Percentiles rank a stretch among this genome's conserved stretches.
phyloP scores from a whole-genome alignment of 805 yeast species.

The Vanderwaltozyma polyspora region DNA sequence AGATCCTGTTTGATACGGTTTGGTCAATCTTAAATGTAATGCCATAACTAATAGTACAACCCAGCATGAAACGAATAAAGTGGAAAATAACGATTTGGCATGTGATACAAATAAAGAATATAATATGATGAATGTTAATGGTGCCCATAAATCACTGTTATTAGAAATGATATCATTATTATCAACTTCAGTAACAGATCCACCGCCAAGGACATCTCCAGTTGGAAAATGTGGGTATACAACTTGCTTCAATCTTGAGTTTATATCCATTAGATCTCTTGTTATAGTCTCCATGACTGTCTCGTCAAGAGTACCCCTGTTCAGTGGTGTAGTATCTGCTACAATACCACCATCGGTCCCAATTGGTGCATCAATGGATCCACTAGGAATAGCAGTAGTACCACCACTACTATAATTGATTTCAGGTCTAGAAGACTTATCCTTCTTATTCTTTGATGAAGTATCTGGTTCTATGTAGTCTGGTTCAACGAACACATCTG shows the following conservation, averaged over 20 bases:
- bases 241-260: slow-evolving; percentile 23
- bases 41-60: slow-evolving; percentile 18
- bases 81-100: slow-evolving; percentile 22
- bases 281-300: slow-evolving; percentile 19
- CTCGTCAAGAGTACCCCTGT: slow-evolving; percentile 28
- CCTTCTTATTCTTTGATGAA: not conserved
- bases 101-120: slow-evolving; percentile 25
- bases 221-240: slow-evolving; percentile 26
- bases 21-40: slow-evolving; percentile 20
- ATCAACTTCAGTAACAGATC: not conserved
- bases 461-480: slow-evolving; percentile 19
- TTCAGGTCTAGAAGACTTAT: not conserved
- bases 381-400: not conserved
- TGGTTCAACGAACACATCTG: slow-evolving; percentile 16
- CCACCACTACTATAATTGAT: not conserved
- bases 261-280: slow-evolving; percentile 24
- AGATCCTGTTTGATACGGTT: slow-evolving; percentile 17
- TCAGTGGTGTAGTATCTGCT: not conserved
- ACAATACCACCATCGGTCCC: not conserved
- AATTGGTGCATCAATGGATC: not conserved
- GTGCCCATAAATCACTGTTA: slow-evolving; percentile 29
- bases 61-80: slow-evolving; percentile 25
- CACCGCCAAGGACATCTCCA: slow-evolving; percentile 4
- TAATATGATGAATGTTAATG: slow-evolving; percentile 21
- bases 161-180: slow-evolving; percentile 6